Evolutionary conservation across 2,329 filamentous ascomycete species (phyloP).

Genomic region (Bipolaris cookei): DNA sequence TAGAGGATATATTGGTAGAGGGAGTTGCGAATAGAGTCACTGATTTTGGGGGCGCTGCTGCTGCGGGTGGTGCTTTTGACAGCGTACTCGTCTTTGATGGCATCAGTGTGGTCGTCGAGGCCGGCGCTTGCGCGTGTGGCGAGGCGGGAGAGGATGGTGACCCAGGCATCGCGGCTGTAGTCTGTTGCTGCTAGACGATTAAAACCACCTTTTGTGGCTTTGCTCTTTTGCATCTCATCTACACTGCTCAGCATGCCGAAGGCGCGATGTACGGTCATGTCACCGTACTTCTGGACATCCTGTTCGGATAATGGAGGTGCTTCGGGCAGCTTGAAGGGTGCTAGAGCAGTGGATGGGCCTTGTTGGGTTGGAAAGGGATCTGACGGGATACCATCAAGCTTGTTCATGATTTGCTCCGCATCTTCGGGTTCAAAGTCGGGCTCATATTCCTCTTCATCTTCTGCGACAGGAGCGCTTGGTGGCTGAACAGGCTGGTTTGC

Average conservation of each 20-base stretch:
- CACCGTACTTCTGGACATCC: constrained; percentile 74
- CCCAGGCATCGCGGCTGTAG: constrained; percentile 87
- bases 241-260: constrained; percentile 77
- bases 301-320: constrained; percentile 75
- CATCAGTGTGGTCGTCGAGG: constrained; percentile 71
- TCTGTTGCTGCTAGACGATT: constrained; percentile 82
- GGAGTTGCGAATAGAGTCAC: constrained; percentile 76
- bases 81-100: constrained; percentile 64
- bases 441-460: constrained; percentile 92
- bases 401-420: constrained; percentile 77
- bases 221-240: constrained; percentile 65
- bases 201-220: constrained; percentile 70
- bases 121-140: constrained; percentile 79
- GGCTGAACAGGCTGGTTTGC: constrained; percentile 35
- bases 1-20: constrained; percentile 87
- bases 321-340: constrained; percentile 78
- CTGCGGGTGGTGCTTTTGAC: constrained; percentile 35
- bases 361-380: constrained; percentile 57
- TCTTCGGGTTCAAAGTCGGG: constrained; percentile 84
- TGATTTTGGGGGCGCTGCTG: constrained; percentile 55
- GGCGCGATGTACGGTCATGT: constrained; percentile 75
- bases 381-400: constrained; percentile 72
- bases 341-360: constrained; percentile 54
- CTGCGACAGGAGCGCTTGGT: constrained; percentile 53
- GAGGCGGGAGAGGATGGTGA: constrained; percentile 83